Percentiles rank a stretch among this genome's conserved stretches.
Conservation (phyloP, 2,329 filamentous ascomycete species). For the Colletotrichum gigasporum region DNA sequence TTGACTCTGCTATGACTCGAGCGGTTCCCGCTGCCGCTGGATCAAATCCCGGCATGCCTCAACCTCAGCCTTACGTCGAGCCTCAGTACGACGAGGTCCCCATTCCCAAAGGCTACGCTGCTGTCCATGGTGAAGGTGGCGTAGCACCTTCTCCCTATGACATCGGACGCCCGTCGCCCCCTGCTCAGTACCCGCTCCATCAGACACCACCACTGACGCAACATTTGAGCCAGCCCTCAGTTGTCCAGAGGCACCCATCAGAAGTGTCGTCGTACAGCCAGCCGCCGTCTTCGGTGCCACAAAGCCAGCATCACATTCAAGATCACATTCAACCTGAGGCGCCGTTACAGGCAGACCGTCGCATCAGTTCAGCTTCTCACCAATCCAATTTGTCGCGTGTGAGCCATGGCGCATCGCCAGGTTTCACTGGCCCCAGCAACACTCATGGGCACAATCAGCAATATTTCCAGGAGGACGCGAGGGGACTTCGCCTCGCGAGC, state of each 20-base stretch:
- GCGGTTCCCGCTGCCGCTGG: background rate
- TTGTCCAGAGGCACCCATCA: slow-evolving; percentile 11
- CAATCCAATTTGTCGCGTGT: slow-evolving; percentile 5
- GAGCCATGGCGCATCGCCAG: background rate
- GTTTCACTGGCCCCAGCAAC: background rate
- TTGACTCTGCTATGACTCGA: background rate
- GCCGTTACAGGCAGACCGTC: slow-evolving; percentile 2
- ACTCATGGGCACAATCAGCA: background rate
- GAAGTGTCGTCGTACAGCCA: slow-evolving; percentile 9
- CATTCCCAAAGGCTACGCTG: slow-evolving; percentile 46
- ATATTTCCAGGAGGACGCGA: background rate
- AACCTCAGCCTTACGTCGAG: slow-evolving; percentile 34
- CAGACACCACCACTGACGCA: slow-evolving; percentile 26
- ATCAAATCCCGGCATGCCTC: background rate
- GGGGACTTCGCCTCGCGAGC: background rate
- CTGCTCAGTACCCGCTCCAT: slow-evolving; percentile 28
- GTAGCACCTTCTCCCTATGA: slow-evolving; percentile 41
- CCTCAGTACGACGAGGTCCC: slow-evolving; percentile 48
- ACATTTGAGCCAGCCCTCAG: slow-evolving; percentile 20
- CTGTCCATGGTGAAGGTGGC: slow-evolving; percentile 48
- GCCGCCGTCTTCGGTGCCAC: background rate
- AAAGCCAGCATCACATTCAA: slow-evolving; percentile 12
- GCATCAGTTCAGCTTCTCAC: slow-evolving; percentile 18
- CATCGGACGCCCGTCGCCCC: slow-evolving; percentile 31
- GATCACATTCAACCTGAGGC: background rate